Base-by-base conservation (phyloP, 495 filamentous ascomycete genomes). In the Aspergillus diversus region DNA sequence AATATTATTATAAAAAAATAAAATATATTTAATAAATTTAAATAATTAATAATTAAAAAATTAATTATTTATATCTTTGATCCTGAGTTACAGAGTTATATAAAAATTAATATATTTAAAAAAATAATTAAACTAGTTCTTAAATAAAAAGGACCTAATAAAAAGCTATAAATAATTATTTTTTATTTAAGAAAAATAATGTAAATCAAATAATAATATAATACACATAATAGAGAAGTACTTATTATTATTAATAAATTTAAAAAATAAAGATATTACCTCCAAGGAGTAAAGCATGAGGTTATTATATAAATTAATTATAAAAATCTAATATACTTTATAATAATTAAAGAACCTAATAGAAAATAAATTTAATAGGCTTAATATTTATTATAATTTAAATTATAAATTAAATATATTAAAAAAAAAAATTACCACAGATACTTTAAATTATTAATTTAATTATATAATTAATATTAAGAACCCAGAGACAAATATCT, bases 221-320 rank as follows among this genome's bases (percentile, higher is more conserved):
- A 27, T 27, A 27, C 2, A 27, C 21, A 27, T 2, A 27, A 27
- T 2, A 1, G 2, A 2, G 2, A 27, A 27, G 21, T 2, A 27
- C 21, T 27, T 27, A 27, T 2, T 27, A 27, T 27, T 27, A 27
- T 27, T 27, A 27, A 27, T 1, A 2, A 27, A 27, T 2, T 27
- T 27, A 27, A 27, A 27, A 27, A 27, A 27, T 27, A 27, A 27
- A 27, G 21, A 27, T 27, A 27, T 2, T 27, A 27, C 2, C 21
- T 54, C 11, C 33, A 54, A 31, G 7, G 37, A 7, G 7, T 37
- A 55, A 35, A 8, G 4, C n/a, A 55, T 27, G 1, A 49, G 1
- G 17, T 49, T n/a, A 57, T 57, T 43, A 43, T 57, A 27, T 43
- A 34, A 57, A 57, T 13, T 21, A 6, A 57, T 46, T 43, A 43